phyloP scores from a whole-genome alignment of 345 rosid genomes.

The Salix udensis region DNA sequence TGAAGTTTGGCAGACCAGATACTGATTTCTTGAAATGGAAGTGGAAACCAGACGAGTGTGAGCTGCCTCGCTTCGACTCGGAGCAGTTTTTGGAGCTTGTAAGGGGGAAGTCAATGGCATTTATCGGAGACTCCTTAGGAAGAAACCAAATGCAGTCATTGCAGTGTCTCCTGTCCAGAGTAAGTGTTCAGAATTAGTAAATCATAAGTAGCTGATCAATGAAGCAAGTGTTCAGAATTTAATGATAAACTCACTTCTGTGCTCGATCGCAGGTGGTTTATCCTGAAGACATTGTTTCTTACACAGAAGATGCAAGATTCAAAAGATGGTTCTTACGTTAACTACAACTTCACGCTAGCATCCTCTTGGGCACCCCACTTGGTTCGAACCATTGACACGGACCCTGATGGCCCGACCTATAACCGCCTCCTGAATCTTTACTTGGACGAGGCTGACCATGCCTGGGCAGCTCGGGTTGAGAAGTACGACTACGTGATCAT shows the following conservation, averaged over 20 bases:
- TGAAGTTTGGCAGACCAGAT: conserved; percentile 45
- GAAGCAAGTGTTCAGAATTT: no score
- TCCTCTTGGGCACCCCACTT: conserved; percentile 49
- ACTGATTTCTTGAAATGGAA: conserved; percentile 47
- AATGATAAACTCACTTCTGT: background rate
- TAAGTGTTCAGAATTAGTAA: conserved; percentile 10
- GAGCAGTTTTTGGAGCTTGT: conserved; percentile 36
- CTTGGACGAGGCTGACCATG: conserved; percentile 45
- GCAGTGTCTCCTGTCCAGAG: conserved; percentile 36
- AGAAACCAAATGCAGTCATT: conserved; percentile 49
- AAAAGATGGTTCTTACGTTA: conserved; percentile 19
- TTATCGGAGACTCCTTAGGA: conserved; percentile 40
- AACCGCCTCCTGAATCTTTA: conserved; percentile 39
- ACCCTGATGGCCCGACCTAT: conserved; percentile 31
- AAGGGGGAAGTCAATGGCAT: conserved; percentile 42
- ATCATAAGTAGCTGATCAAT: no score
- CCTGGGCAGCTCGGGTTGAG: conserved; percentile 41
- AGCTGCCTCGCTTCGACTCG: conserved; percentile 35
- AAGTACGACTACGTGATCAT: conserved; percentile 42
- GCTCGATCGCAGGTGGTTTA: conserved; percentile 12
- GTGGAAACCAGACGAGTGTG: conserved; percentile 42
- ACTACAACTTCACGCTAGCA: conserved; percentile 43
- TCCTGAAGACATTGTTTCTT: conserved; percentile 18
- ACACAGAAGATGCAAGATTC: conserved; percentile 14
- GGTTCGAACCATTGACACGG: conserved; percentile 43